Base-by-base conservation (phyloP, 2,329 filamentous ascomycete genomes). In the Annulohypoxylon truncatum region DNA sequence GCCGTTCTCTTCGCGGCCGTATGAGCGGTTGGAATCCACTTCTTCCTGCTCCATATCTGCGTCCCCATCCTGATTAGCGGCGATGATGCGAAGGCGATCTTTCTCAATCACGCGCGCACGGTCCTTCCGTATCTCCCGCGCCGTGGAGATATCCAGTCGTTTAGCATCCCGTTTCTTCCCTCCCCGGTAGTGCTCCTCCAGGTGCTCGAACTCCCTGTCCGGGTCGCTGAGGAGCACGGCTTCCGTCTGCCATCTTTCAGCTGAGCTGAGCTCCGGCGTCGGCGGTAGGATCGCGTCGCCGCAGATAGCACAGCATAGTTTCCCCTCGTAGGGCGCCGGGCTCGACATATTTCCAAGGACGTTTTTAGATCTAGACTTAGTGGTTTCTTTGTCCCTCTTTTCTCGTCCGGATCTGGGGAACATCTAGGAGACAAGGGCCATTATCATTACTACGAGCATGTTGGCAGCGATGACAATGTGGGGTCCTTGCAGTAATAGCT, bases 151-250 rank as follows among this genome's bases (percentile, higher is more conserved):
- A 4, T 51, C 31, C 1, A 63, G 33, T 6, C 35, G 46, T 5
- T 61, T 40, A 4, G 51, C 59, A 8, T 57, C 38, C 20, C 26
- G 51, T 18, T 48, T 42, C 57, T 72, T 72, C 28, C 70, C 70
- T 6, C 58, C 71, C 24, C 52, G 40, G 53, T 72, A 68, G 20
- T 72, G 63, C 52, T 52, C 31, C 47, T 66, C 61, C 2, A 67
- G 35, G 5, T 50, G 55, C 24, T 72, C 71, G 15, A 73, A 70
- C 56, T 73, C 67, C 9, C 55, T 33, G 5, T 40, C 58, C 9
- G 70, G 68, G 47, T 72, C 70, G 40, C 62, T 69, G 22, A 74
- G 66, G 1, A 73, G 50, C 20, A 72, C 50, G 8, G 55, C 60
- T 8, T 66, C 31, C 1, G 47, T 28, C 59, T 64, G 67, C 72